Conservation (phyloP, 116 monocot species). For the Zostera marina region DNA sequence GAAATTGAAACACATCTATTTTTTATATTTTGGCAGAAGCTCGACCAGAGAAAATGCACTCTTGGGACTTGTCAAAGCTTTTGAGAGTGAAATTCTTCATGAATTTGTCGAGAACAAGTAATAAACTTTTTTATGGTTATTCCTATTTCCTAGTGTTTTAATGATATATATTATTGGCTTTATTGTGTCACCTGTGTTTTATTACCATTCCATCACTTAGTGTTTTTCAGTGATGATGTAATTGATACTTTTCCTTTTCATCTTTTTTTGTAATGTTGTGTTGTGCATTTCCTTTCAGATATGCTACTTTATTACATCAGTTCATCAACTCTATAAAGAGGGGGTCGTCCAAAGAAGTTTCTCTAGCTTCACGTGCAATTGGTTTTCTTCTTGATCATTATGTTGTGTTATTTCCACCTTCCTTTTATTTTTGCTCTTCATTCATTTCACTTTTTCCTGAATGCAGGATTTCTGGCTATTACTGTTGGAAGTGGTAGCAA, state of each 20-base stretch:
- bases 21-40: constrained; percentile 18
- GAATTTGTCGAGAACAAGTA: constrained; percentile 55
- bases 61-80: constrained; percentile 40
- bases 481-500: constrained; percentile 42
- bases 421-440: background rate
- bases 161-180: background rate
- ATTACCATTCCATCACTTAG: too few species aligned
- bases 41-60: constrained; percentile 62
- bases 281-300: constrained; percentile 25
- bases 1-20: background rate
- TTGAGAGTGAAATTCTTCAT: constrained; percentile 47
- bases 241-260: background rate
- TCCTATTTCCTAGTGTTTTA: background rate
- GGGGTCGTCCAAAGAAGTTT: constrained; percentile 68
- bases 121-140: constrained; percentile 6
- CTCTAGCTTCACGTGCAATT: constrained; percentile 67
- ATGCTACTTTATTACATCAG: constrained; percentile 49
- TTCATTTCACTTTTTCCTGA: constrained; percentile 1
- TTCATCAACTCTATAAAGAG: constrained; percentile 56
- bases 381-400: constrained; percentile 19
- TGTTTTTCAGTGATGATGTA: background rate
- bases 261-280: background rate
- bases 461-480: constrained; percentile 53
- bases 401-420: background rate
- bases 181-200: too few species aligned